These are phyloP conservation scores for Miscanthus sacchariflorus DNA, from an alignment of 202 grass and related monocot genomes.

Conservation along the genomic window DNA sequence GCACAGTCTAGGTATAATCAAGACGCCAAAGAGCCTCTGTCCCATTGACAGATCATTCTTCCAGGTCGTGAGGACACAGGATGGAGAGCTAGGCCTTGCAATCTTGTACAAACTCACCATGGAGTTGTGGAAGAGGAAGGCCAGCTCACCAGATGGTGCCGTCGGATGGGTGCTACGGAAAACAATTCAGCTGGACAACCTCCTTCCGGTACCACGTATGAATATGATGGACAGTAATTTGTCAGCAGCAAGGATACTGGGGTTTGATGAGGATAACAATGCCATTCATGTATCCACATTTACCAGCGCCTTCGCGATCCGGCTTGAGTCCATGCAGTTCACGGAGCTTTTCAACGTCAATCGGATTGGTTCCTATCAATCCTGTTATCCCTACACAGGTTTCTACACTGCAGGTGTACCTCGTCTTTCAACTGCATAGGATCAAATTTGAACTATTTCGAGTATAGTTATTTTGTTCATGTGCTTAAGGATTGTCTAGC, in stretches of 20 bases:
- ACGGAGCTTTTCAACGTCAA: not conserved
- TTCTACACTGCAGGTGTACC: constrained; percentile 26
- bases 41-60: not conserved
- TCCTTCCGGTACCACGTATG: not conserved
- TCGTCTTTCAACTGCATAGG: not conserved
- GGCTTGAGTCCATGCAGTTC: not conserved
- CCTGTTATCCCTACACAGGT: constrained; percentile 1
- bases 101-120: not conserved
- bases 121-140: not conserved
- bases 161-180: not conserved
- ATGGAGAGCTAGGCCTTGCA: not conserved
- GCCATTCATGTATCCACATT: not conserved
- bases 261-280: constrained; percentile 17
- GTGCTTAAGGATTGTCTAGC: not conserved
- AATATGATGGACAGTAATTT: not conserved
- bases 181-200: constrained; percentile 32
- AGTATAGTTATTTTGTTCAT: not conserved
- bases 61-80: not conserved
- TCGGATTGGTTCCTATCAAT: not conserved
- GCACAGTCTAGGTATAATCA: not conserved
- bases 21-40: not conserved
- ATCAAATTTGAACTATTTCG: not conserved
- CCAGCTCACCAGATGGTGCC: not conserved
- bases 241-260: constrained; percentile 12
- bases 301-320: not conserved